Conservation (phyloP, 2,329 filamentous ascomycete species). For the Aureobasidium musti region DNA sequence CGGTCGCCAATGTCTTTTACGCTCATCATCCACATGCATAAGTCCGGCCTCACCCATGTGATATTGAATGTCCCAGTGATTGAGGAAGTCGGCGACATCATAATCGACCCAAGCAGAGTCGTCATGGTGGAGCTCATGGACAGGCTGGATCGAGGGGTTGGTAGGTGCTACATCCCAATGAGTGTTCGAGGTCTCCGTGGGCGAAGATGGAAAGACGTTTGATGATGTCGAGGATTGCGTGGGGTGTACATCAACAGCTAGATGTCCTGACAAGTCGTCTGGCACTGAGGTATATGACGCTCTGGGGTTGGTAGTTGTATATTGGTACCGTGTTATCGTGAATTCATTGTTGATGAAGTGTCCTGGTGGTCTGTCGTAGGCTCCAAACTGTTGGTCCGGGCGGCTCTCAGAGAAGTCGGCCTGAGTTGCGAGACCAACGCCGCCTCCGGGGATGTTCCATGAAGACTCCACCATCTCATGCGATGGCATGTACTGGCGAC, state of each 20-base stretch:
- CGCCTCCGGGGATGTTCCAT: background rate
- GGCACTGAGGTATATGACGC: background rate
- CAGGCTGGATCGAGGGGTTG: background rate
- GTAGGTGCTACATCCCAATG: background rate
- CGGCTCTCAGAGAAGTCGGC: conserved; percentile 4
- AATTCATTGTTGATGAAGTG: background rate
- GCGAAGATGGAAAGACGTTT: conserved; percentile 5
- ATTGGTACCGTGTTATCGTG: background rate
- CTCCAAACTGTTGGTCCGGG: background rate
- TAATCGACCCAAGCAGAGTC: conserved; percentile 31
- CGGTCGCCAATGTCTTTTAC: conserved; percentile 31
- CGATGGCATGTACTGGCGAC: background rate
- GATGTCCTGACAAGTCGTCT: background rate
- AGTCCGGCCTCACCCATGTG: conserved; percentile 32
- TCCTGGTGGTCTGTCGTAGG: conserved; percentile 1
- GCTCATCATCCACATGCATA: conserved; percentile 31
- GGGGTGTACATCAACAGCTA: background rate
- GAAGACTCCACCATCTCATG: background rate
- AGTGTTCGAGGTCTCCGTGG: background rate
- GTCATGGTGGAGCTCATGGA: conserved; percentile 20
- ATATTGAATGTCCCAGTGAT: conserved; percentile 37
- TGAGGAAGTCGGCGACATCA: conserved; percentile 40
- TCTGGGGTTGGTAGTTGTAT: background rate
- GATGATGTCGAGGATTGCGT: background rate
- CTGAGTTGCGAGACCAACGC: conserved; percentile 4